phyloP scores from a whole-genome alignment of 768 basidiomycete species.

The Auriscalpium orientale region DNA sequence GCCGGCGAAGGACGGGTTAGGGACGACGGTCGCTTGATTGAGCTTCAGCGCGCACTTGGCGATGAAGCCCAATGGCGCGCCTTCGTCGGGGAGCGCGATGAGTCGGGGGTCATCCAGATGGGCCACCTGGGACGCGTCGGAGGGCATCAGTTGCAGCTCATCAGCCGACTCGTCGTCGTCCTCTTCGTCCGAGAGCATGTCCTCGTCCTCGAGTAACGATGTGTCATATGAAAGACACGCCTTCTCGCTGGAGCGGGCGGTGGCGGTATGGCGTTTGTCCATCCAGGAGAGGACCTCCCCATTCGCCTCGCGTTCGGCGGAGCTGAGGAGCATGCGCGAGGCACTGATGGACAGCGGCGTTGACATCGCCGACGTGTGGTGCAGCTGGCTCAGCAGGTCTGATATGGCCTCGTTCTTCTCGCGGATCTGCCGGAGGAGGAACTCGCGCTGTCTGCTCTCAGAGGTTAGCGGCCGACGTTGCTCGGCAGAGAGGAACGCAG shows the following conservation, averaged over 20 bases:
- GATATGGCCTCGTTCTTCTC: conserved; percentile 24
- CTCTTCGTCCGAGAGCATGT: conserved; percentile 17
- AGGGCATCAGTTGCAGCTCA: conserved; percentile 1
- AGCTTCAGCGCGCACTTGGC: conserved; percentile 8
- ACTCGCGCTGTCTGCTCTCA: conserved; percentile 20
- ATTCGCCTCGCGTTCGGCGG: conserved; percentile 18
- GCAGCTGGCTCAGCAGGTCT: conserved; percentile 18
- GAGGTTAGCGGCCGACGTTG: background rate
- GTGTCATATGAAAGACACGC: conserved; percentile 20
- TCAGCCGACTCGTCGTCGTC: conserved; percentile 16
- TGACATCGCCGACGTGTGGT: conserved; percentile 19
- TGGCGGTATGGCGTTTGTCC: conserved; percentile 20
- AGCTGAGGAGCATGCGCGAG: conserved; percentile 17
- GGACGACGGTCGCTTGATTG: background rate
- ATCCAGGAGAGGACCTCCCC: conserved; percentile 25
- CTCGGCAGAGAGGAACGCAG: too few species aligned
- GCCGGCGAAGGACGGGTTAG: background rate
- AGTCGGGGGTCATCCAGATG: background rate
- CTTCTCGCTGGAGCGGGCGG: conserved; percentile 13
- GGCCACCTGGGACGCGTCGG: conserved; percentile 2
- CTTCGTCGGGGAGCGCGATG: background rate
- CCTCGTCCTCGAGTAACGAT: conserved; percentile 24
- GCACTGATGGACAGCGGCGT: conserved; percentile 25
- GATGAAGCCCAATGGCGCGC: conserved; percentile 9
- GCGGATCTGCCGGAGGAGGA: conserved; percentile 24